These are phyloP conservation scores for Tetrapisispora phaffii DNA, from an alignment of 805 yeast genomes.

Conservation along the genomic window DNA sequence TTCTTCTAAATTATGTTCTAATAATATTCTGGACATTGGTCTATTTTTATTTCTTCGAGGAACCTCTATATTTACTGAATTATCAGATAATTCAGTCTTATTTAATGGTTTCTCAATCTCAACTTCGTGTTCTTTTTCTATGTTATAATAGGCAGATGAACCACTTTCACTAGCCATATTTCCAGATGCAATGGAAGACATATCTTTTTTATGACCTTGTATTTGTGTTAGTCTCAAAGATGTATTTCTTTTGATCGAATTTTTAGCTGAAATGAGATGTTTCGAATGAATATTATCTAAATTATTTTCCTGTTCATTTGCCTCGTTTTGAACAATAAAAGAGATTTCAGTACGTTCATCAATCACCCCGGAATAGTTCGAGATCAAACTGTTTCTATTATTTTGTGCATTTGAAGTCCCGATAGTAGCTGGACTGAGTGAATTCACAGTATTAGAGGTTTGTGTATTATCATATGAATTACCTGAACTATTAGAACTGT, in stretches of 20 bases:
- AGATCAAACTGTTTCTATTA: constrained; percentile 16
- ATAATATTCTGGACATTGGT: constrained; percentile 20
- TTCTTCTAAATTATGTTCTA: constrained; percentile 5
- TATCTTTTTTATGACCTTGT: constrained; percentile 7
- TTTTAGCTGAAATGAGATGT: background rate
- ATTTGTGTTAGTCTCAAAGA: constrained; percentile 12
- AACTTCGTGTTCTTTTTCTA: background rate
- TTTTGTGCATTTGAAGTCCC: too few species aligned
- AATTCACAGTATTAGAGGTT: background rate
- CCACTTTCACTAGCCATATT: constrained; percentile 17
- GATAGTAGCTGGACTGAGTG: background rate
- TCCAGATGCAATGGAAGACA: constrained; percentile 16
- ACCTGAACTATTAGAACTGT: background rate
- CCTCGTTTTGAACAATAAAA: constrained; percentile 15
- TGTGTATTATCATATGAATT: background rate
- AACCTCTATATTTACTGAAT: constrained; percentile 6
- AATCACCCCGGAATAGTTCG: constrained; percentile 25
- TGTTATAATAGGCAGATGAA: constrained; percentile 1
- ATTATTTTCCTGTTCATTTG: constrained; percentile 6
- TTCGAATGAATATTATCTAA: background rate
- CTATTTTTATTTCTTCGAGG: constrained; percentile 29
- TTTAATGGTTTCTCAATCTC: background rate
- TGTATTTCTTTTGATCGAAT: constrained; percentile 1
- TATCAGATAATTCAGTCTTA: background rate
- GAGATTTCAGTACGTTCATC: constrained; percentile 27